Evolutionary conservation across 352 stramenopile genomes (phyloP).

Genomic region (Thalassiosira hispida): DNA sequence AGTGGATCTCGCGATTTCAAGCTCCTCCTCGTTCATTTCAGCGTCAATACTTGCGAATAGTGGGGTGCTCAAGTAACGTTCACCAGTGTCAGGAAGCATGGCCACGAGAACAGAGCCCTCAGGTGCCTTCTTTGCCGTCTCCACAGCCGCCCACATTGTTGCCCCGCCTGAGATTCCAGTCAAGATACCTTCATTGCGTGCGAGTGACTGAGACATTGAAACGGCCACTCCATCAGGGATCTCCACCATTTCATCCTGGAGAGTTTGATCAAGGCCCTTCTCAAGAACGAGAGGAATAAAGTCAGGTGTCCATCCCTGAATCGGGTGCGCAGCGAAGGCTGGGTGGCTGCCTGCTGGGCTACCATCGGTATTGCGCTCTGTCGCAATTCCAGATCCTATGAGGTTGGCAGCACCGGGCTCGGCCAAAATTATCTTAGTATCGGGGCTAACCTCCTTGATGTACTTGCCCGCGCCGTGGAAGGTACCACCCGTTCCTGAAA

Average conservation of each 20-base stretch:
- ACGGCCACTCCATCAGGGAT: conserved; percentile 56
- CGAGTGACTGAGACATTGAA: conserved; percentile 61
- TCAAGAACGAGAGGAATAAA: conserved; percentile 68
- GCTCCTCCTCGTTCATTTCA: conserved; percentile 84
- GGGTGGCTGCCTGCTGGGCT: conserved; percentile 62
- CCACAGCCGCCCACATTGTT: conserved; percentile 73
- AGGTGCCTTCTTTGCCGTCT: conserved; percentile 73
- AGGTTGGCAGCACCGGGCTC: conserved; percentile 71
- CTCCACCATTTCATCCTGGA: conserved; percentile 52
- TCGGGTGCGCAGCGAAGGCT: conserved; percentile 76
- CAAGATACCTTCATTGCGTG: conserved; percentile 82
- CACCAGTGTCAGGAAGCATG: conserved; percentile 83
- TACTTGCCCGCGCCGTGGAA: conserved; percentile 74
- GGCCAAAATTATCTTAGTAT: conserved; percentile 67
- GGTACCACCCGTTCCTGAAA: conserved; percentile 63
- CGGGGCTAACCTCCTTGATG: conserved; percentile 61
- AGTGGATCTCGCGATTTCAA: conserved; percentile 62
- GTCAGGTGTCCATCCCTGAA: conserved; percentile 61
- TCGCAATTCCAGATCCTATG: conserved; percentile 66
- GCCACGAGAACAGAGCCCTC: conserved; percentile 71
- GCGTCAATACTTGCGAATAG: conserved; percentile 80
- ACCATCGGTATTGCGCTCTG: conserved; percentile 69
- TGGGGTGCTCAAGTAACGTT: conserved; percentile 82
- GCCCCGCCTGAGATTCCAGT: conserved; percentile 77
- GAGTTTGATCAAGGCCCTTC: conserved; percentile 38